phyloP scores from a whole-genome alignment of 192 early-diverging fungal genomes.

The Diversispora epigaea region DNA sequence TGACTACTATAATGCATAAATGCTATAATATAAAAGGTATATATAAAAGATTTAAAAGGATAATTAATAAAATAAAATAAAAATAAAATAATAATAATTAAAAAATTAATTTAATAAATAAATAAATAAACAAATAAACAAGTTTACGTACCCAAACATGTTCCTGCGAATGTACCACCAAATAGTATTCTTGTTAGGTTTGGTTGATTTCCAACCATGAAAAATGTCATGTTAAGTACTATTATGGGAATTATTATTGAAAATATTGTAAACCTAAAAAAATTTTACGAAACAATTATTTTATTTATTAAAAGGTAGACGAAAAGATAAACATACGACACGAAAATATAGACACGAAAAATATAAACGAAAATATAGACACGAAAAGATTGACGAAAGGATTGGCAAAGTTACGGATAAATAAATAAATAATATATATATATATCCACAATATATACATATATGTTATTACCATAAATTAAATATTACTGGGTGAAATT shows the following conservation, averaged over 20 bases:
- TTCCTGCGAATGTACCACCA: conserved; percentile 39
- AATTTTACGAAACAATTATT: conserved; percentile 1
- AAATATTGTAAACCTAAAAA: conserved; percentile 35
- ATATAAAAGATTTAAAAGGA: conserved; percentile 1
- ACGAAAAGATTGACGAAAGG: too few relatives aligned
- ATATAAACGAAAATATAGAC: too few relatives aligned
- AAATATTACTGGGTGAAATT: too few relatives aligned
- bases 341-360: too few relatives aligned
- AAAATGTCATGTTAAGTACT: conserved; percentile 39
- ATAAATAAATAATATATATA: too few relatives aligned
- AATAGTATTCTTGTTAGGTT: conserved; percentile 35
- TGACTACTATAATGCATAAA: conserved; percentile 45
- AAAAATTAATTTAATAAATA: too few relatives aligned
- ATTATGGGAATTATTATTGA: conserved; percentile 38
- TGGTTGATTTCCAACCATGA: conserved; percentile 37
- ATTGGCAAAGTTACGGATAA: too few relatives aligned
- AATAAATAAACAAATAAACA: neutral
- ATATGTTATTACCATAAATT: too few relatives aligned
- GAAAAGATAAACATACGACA: too few relatives aligned
- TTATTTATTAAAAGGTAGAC: neutral
- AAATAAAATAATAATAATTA: neutral
- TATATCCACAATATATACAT: too few relatives aligned
- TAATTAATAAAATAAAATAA: neutral
- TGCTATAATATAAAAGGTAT: conserved; percentile 33
- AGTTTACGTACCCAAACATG: conserved; percentile 16